Evolutionary conservation across 441 rosid species (phyloP), one percentile per base, ranked within the genome.

Genomic region (Mallotus japonicus): DNA sequence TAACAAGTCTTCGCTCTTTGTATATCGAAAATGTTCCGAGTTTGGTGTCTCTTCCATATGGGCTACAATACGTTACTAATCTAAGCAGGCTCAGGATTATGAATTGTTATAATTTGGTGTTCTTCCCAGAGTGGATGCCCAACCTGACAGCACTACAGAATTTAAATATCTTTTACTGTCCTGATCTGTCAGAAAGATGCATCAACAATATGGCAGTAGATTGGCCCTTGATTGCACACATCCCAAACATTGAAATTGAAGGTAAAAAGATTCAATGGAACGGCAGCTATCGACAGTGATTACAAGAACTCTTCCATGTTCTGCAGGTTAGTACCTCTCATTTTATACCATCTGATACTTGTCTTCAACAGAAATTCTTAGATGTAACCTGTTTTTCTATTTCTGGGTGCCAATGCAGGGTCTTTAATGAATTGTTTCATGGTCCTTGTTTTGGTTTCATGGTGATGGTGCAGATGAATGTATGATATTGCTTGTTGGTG

Each of bases 201-300:
- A 50, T 3, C 24, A 62, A 47, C 55, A 69, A 69, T 6, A 22
- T 0, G 8, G 68, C 34, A 8, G 15, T 2, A 11, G 72, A 73
- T 17, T 71, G 75, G 77, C 55, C 74, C 16, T 59, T 12, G 55
- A 80, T 80, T 63, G 46, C 75, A 16, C 77, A 70, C 46, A 73
- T 73, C 17, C 77, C 81, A 47, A 9, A 62, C 54, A 67, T 77
- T 62, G 0, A 0, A 1, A 40, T 77, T 4, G 67, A 68, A 13
- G 3, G 0, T 4, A 5, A 8, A 32, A 11, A 1, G 19, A 53
- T 67, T 16, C 71, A 67, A n/a, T 0, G n/a, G 10, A 34, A 67
- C 53, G 71, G 60, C 71, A 0, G 15, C 46, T 67, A 32, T 16
- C 15, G 9, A 6, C 13, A 17, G 5, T 28, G 60, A 51, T 44